Evolutionary conservation across 106 monocot genomes (phyloP).

Genomic region (Allium fistulosum): DNA sequence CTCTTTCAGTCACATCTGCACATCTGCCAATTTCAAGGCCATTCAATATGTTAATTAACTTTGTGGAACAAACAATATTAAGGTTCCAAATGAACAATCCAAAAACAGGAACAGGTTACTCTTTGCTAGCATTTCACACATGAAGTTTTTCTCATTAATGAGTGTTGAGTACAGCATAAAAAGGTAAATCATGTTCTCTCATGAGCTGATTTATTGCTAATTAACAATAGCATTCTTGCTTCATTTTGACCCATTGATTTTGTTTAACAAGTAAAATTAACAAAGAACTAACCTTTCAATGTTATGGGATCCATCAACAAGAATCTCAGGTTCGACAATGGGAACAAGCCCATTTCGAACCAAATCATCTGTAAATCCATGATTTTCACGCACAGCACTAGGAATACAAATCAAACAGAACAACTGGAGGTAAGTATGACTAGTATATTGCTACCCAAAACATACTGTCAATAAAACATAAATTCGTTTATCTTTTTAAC

Average conservation of each 20-base stretch:
- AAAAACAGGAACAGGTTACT: too few relatives aligned
- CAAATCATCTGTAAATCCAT: too few relatives aligned
- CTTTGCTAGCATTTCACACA: not conserved
- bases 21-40: conserved; percentile 5
- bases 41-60: not conserved
- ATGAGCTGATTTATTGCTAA: too few relatives aligned
- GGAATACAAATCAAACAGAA: too few relatives aligned
- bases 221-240: not conserved
- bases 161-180: too few relatives aligned
- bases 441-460: too few relatives aligned
- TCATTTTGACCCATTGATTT: not conserved
- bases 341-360: conserved; percentile 44
- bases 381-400: too few relatives aligned
- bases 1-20: conserved; percentile 31
- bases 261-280: not conserved
- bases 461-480: too few relatives aligned
- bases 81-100: not conserved
- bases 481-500: too few relatives aligned
- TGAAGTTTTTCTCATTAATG: not conserved
- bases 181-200: too few relatives aligned
- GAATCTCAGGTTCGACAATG: conserved; percentile 47
- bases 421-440: too few relatives aligned
- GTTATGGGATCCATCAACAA: conserved; percentile 32
- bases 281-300: conserved; percentile 15
- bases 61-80: not conserved